A percentile compares a stretch with the other conserved stretches of the same genome.
Evolutionary conservation across 495 filamentous ascomycete species (phyloP).

Genomic region (Aspergillus biplanus): DNA sequence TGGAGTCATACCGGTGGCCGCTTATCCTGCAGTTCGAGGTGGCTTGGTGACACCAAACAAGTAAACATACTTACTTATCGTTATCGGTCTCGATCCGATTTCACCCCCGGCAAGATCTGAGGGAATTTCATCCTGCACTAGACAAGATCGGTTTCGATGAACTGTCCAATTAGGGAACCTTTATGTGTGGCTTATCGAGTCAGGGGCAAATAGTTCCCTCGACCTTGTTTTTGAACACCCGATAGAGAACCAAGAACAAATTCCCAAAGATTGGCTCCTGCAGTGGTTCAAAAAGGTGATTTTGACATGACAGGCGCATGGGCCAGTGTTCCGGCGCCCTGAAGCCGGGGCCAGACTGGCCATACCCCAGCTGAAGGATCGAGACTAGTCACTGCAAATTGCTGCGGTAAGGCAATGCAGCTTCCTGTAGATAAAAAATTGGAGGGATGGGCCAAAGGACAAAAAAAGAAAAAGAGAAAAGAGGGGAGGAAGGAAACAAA

Average conservation of each 20-base stretch:
- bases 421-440: slow-evolving; percentile 4
- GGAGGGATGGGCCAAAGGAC: neutral
- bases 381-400: slow-evolving; percentile 13
- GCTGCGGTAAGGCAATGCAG: slow-evolving; percentile 10
- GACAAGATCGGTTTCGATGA: neutral
- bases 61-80: slow-evolving; percentile 17
- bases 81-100: slow-evolving; percentile 1
- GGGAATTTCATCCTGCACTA: slow-evolving; percentile 12
- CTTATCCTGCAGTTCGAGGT: slow-evolving; percentile 11
- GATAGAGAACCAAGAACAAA: neutral
- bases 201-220: too few species aligned
- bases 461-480: neutral
- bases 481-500: slow-evolving; percentile 11
- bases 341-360: neutral
- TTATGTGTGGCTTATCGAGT: too few species aligned
- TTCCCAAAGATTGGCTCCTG: neutral
- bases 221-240: too few species aligned
- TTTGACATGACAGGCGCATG: neutral
- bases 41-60: slow-evolving; percentile 20
- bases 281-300: neutral
- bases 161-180: neutral
- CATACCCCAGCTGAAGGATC: slow-evolving; percentile 9
- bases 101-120: slow-evolving; percentile 12
- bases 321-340: neutral
- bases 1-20: slow-evolving; percentile 7